Percentiles rank a stretch among this genome's conserved stretches.
Evolutionary conservation across 805 yeast genomes (phyloP).

Genomic region (Diddensiella caesifluorescens): DNA sequence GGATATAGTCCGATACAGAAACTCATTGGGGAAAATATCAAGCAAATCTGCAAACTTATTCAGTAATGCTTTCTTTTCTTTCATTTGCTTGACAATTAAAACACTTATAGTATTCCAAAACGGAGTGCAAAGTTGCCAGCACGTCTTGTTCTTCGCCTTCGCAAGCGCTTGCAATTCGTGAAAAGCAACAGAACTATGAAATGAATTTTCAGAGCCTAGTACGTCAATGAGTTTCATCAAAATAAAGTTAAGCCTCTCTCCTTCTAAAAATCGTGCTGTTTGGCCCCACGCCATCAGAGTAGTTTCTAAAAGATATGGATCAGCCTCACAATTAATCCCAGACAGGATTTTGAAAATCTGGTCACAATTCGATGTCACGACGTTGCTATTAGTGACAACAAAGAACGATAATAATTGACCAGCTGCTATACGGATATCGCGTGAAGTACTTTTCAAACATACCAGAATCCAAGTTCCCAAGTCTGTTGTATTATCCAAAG

Average conservation of each 20-base stretch:
- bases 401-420: slow-evolving; percentile 17
- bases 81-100: slow-evolving; percentile 50
- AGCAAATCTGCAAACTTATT: slow-evolving; percentile 58
- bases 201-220: slow-evolving; percentile 59
- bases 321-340: slow-evolving; percentile 9
- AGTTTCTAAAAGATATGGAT: slow-evolving; percentile 25
- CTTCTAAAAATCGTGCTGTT: slow-evolving; percentile 54
- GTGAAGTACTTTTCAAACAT: slow-evolving; percentile 18
- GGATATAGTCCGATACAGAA: slow-evolving; percentile 62
- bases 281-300: slow-evolving; percentile 51
- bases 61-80: slow-evolving; percentile 48
- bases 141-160: slow-evolving; percentile 48
- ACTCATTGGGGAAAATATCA: slow-evolving; percentile 54
- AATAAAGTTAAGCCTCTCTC: slow-evolving; percentile 62
- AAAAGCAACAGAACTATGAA: slow-evolving; percentile 63
- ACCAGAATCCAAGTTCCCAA: slow-evolving; percentile 17
- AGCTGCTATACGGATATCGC: slow-evolving; percentile 19
- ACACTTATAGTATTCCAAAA: slow-evolving; percentile 68
- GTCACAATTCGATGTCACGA: slow-evolving; percentile 1
- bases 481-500: slow-evolving; percentile 7
- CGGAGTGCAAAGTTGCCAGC: slow-evolving; percentile 78
- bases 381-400: neutral
- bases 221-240: slow-evolving; percentile 60
- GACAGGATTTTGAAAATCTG: slow-evolving; percentile 13
- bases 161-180: slow-evolving; percentile 60